Evolutionary conservation across 345 rosid genomes (phyloP).

Genomic region (Ceriops tagal): DNA sequence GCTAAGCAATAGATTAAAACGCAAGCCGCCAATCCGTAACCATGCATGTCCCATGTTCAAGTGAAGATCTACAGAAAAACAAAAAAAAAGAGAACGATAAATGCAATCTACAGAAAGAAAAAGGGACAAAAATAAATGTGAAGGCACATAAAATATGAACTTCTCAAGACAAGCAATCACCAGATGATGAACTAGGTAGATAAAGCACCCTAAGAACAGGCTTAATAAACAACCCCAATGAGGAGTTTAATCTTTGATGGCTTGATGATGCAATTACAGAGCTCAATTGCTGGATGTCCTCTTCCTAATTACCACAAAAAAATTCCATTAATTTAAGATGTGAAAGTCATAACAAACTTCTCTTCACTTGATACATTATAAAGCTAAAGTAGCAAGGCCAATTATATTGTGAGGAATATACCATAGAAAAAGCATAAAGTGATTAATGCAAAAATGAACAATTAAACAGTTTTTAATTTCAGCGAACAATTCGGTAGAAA

Average conservation of each 20-base stretch:
- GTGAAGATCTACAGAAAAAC: constrained; percentile 34
- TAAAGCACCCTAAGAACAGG: constrained; percentile 63
- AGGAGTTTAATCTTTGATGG: constrained; percentile 53
- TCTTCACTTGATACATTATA: not conserved
- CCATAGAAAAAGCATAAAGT: too few relatives aligned
- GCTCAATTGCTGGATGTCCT: constrained; percentile 40
- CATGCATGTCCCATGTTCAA: constrained; percentile 62
- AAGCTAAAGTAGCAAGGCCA: not conserved
- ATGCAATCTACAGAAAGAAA: constrained; percentile 1
- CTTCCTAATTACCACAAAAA: constrained; percentile 38
- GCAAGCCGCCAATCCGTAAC: constrained; percentile 70
- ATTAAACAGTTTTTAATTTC: too few relatives aligned
- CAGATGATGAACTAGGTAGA: constrained; percentile 41
- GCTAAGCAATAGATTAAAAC: constrained; percentile 63
- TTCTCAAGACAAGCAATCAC: constrained; percentile 28
- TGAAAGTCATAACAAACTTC: not conserved
- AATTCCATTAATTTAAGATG: not conserved
- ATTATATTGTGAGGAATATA: not conserved
- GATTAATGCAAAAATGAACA: too few relatives aligned
- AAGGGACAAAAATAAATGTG: not conserved
- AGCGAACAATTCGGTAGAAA: not conserved
- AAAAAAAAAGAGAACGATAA: constrained; percentile 16
- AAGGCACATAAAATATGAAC: not conserved
- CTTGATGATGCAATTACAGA: constrained; percentile 54
- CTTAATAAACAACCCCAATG: constrained; percentile 37